phyloP scores from a whole-genome alignment of 371 early-diverging fungal species.

The Rhizopus microsporus region DNA sequence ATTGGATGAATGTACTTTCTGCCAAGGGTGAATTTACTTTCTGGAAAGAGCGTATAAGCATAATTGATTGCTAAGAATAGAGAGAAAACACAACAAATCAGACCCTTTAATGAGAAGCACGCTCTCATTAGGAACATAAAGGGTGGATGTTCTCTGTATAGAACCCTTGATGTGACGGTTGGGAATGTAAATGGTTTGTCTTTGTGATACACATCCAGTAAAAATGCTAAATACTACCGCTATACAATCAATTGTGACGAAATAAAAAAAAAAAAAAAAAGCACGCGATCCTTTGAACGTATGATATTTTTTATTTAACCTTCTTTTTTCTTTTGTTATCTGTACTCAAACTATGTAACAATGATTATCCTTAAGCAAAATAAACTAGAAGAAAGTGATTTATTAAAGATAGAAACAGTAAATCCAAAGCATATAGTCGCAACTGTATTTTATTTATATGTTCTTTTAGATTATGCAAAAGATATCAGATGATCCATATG shows the following conservation, averaged over 20 bases:
- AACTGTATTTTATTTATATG: neutral
- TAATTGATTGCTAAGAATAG: neutral
- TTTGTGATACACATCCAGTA: too few species aligned
- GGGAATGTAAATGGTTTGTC: too few species aligned
- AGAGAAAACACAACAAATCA: too few species aligned
- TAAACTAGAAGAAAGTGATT: slow-evolving; percentile 14
- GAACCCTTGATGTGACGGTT: too few species aligned
- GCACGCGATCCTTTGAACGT: too few species aligned
- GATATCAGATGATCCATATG: slow-evolving; percentile 15
- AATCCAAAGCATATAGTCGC: neutral
- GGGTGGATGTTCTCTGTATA: too few species aligned
- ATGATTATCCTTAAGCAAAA: slow-evolving; percentile 29
- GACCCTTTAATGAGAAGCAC: too few species aligned
- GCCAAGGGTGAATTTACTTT: slow-evolving; percentile 16
- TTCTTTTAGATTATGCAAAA: slow-evolving; percentile 34
- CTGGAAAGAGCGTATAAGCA: slow-evolving; percentile 13
- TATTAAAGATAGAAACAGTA: slow-evolving; percentile 28
- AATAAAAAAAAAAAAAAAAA: too few species aligned
- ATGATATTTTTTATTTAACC: neutral
- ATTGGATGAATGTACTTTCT: slow-evolving; percentile 12
- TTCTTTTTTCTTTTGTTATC: slow-evolving; percentile 4
- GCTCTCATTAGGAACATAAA: too few species aligned
- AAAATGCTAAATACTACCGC: too few species aligned
- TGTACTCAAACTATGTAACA: slow-evolving; percentile 1
- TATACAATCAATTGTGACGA: too few species aligned